These are phyloP conservation scores for Casuarina equisetifolia DNA, from an alignment of 306 rosid genomes.

Conservation along the genomic window DNA sequence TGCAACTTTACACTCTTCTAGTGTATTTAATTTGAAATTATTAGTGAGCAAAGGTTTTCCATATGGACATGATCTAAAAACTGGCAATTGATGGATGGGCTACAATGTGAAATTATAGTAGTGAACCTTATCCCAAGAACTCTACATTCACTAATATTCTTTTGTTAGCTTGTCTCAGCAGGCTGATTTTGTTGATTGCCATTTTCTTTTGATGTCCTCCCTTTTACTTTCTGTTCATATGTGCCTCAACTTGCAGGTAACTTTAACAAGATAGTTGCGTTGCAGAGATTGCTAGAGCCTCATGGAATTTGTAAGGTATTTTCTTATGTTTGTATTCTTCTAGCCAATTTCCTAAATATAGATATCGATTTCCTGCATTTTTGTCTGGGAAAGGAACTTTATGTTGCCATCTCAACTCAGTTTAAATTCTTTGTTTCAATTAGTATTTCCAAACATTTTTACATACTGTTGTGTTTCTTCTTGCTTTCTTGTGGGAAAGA, in stretches of 20 bases:
- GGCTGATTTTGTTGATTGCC: not conserved
- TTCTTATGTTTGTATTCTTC: slow-evolving; percentile 3
- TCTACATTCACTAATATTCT: not conserved
- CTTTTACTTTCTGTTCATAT: slow-evolving; percentile 1
- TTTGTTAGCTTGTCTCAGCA: too few relatives aligned
- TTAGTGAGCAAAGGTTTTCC: too few relatives aligned
- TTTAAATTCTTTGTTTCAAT: not conserved
- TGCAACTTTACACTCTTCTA: not conserved
- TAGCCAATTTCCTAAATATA: not conserved
- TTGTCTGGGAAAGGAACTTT: not conserved
- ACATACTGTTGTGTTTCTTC: not conserved
- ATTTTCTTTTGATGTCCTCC: not conserved
- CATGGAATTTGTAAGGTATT: slow-evolving; percentile 61
- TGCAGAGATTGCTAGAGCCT: slow-evolving; percentile 56
- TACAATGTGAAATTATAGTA: not conserved
- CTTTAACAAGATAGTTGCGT: slow-evolving; percentile 60
- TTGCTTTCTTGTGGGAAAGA: not conserved
- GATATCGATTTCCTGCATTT: not conserved
- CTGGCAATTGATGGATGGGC: not conserved
- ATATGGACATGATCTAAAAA: not conserved
- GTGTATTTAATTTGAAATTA: not conserved
- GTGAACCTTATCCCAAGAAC: not conserved
- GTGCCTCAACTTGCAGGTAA: slow-evolving; percentile 55
- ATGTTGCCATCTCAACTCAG: not conserved
- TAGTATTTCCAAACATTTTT: not conserved